Evolutionary conservation across 1,139 yeast species (phyloP).

Genomic region (Yamadazyma atlantica): DNA sequence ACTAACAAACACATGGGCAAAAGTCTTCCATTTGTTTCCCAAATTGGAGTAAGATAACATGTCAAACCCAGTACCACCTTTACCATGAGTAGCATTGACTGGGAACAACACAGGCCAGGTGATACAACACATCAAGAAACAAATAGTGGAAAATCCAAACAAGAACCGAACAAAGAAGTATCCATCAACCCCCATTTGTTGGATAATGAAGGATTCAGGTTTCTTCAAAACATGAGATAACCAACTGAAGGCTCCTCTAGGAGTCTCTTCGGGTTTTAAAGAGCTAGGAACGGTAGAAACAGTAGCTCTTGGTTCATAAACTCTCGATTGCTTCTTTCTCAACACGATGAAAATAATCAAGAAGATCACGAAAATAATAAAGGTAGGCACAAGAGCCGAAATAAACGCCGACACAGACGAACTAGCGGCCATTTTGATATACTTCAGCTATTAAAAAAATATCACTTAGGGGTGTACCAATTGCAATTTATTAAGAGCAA

Average conservation of each 20-base stretch:
- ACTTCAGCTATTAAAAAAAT: too few species aligned
- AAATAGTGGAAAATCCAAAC: constrained; percentile 57
- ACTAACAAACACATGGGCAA: constrained; percentile 71
- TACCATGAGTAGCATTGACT: constrained; percentile 82
- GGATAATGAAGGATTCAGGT: constrained; percentile 68
- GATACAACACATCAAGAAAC: constrained; percentile 62
- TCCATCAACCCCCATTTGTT: constrained; percentile 85
- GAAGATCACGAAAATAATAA: constrained; percentile 56
- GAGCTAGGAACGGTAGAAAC: constrained; percentile 43
- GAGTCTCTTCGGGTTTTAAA: constrained; percentile 53
- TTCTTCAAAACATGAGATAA: constrained; percentile 47
- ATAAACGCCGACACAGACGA: constrained; percentile 43
- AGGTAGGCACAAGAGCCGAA: constrained; percentile 38
- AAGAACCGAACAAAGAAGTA: constrained; percentile 81
- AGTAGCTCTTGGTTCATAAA: constrained; percentile 78
- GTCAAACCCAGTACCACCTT: constrained; percentile 54
- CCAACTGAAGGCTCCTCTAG: constrained; percentile 60
- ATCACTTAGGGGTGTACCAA: too few species aligned
- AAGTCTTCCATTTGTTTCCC: constrained; percentile 55
- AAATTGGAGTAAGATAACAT: constrained; percentile 65
- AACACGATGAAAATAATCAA: constrained; percentile 57
- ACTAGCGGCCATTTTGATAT: constrained; percentile 9
- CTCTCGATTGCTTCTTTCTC: constrained; percentile 64
- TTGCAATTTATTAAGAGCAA: neutral
- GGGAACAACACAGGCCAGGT: constrained; percentile 82